Evolutionary conservation across 441 rosid genomes (phyloP).

Genomic region (Populus tomentosa): DNA sequence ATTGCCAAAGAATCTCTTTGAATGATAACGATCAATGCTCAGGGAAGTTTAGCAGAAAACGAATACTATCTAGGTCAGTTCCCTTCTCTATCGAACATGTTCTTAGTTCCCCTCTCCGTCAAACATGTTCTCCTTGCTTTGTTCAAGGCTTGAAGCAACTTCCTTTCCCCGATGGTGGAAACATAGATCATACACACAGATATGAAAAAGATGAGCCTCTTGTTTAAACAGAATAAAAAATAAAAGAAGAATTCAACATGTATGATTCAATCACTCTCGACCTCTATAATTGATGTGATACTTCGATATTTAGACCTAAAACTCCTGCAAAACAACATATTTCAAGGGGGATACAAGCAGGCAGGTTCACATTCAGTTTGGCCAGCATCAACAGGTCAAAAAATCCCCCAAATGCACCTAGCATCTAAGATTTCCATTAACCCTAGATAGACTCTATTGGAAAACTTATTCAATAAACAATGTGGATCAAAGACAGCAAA

Average conservation of each 20-base stretch:
- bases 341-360: neutral
- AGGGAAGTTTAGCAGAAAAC: neutral
- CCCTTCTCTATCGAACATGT: neutral
- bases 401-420: neutral
- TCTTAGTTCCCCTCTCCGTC: neutral
- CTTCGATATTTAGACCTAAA: neutral
- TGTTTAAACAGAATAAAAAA: too few species aligned
- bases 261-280: neutral
- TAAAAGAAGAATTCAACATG: neutral
- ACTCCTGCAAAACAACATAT: slow-evolving; percentile 1
- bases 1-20: neutral
- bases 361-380: neutral
- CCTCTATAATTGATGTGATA: neutral
- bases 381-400: neutral
- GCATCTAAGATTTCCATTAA: neutral
- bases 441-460: neutral
- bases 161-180: neutral
- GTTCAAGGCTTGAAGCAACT: neutral
- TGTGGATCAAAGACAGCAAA: neutral
- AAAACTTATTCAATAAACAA: neutral
- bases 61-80: too few species aligned
- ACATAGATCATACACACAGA: neutral
- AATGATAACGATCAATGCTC: neutral
- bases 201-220: neutral
- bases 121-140: neutral